Evolutionary conservation across 140 eudicot species (phyloP), one percentile per base, ranked within the genome.

Genomic region (Senecio squalidus): DNA sequence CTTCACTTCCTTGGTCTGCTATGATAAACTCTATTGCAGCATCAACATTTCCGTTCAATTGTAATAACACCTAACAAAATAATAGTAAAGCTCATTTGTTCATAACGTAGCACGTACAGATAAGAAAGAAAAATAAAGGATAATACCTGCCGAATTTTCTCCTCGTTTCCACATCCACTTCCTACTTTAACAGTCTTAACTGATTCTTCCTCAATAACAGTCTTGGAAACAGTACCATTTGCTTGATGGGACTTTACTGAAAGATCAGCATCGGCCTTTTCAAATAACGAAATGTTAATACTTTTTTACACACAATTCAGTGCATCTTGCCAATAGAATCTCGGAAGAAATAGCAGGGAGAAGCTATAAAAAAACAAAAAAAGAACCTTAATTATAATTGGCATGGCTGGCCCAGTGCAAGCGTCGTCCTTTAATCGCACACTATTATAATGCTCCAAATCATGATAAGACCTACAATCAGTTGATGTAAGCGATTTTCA

Each of bases 191-290:
- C 97, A 66, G 75, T 72, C 71, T 68, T 82, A 44, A 82, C 43
- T 9, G 84, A 78, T 41, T 66, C 89, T 31, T 64, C 56, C 38
- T n/a, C n/a, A n/a, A 59, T 72, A 48, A 70, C 54, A 38, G 16
- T 48, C 62, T 78, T 70, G 44, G 72, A 48, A 55, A 67, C 68
- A 23, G 81, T 62, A 60, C 25, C 68, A 71, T 76, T 83, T 69
- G 76, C 59, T 83, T 78, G 76, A 55, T 81, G 71, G 55, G 85
- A 67, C 72, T 64, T 81, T 73, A 79, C 88, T 68, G 96, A 76
- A 78, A 86, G 83, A 63, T 81, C 86, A 73, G 94, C 96, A 79
- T 91, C 98, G 46, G 82, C 96, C 98, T 91, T 69, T 77, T 61
- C 74, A 82, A 26, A 76, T 53, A 77, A 55, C 44, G 66, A 66